Evolutionary conservation across 192 early-diverging fungal genomes (phyloP), one percentile per base, ranked within the genome.

Genomic region (Dimargaris xerosporica): DNA sequence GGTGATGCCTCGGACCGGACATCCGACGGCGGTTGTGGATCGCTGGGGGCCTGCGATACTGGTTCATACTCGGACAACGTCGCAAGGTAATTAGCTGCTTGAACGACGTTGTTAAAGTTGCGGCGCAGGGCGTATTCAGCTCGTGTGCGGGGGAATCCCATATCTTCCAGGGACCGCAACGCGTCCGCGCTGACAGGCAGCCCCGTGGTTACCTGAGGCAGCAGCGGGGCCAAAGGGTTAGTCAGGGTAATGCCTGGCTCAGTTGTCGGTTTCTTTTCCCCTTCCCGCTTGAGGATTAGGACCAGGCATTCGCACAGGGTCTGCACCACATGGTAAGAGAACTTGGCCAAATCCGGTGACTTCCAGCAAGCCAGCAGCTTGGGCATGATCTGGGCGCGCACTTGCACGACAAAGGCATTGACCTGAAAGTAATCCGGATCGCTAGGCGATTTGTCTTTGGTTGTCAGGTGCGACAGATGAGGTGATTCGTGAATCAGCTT

Each of bases 51-150:
- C 34, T 39, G 34, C 3, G 34, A 39, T 7, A 7, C 34, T 39
- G 34, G 34, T 7, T 39, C 34, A 7, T 39, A 39, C 34, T 39
- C 34, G 3, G 34, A 39, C 34, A 39, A 39, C 34, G 34, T 5
- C 6, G 96, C 66, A 29, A 98, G 67, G 58, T 91, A 92, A 31
- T 98, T 90, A 0, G 89, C 82, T 0, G 94, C 94, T 19, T 89
- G 76, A 21, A 75, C 75, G 5, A 94, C 71, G 56, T 87, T 86
- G 63, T 88, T 88, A n/a, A 71, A 75, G 56, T 80, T 85, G 2
- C 90, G 81, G 30, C 83, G 74, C 34, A 98, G 68, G 5, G 92
- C 93, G 25, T 69, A 74, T 65, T 87, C 88, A 1, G 93, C 90
- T 12, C 84, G 85, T 21, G 75, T 72, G 13, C 84, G 75, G 5